Evolutionary conservation across 164 flowering plant species (phyloP), one percentile per base, ranked within the genome.

Genomic region (Litsea cubeba): DNA sequence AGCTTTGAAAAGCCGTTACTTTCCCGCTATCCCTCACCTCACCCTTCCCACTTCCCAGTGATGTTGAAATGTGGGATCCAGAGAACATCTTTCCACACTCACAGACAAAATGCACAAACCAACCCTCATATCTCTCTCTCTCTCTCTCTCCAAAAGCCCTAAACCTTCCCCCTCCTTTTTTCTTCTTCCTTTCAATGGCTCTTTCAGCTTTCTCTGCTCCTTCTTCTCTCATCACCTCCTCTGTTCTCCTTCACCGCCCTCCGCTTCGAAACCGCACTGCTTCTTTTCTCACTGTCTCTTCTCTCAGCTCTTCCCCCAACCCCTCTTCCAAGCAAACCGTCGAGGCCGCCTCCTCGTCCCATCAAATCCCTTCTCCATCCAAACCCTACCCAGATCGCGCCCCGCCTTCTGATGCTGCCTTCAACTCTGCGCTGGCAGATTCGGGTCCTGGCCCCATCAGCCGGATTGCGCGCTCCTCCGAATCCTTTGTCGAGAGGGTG

Each of bases 401-500:
- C 25, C 69, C 81, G 0, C 74, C 71, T 0, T 15, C 70, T 50
- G 81, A 77, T 18, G 50, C 82, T 14, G 67, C 74, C 68, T 81
- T 81, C 75, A 80, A 83, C 20, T 85, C 81, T 63, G 84, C 84
- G 0, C 24, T 81, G 2, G 75, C 87, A 0, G 85, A 69, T 75
- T 82, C 88, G 2, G 78, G 72, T 12, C 26, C 77, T n/a, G 76
- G 46, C 75, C 84, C 84, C 4, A 2, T 87, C 74, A 74, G 73
- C 7, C 79, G 84, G 6, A 74, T 90, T 20, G 79, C 80, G 25
- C 88, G 83, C 10, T 81, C 91, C 74, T 75, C 91, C 0, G 98
- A 91, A 70, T 82, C 91, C 3, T 58, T 80, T 57, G 86, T 94
- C 68, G 98, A 94, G 74, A 87, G 87, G 84, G 95, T 94, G 79